Percentiles rank a stretch among this genome's conserved stretches.
These are phyloP conservation scores for Aspergillus uvarum DNA, from an alignment of 2,329 filamentous ascomycete species.

Conservation along the genomic window DNA sequence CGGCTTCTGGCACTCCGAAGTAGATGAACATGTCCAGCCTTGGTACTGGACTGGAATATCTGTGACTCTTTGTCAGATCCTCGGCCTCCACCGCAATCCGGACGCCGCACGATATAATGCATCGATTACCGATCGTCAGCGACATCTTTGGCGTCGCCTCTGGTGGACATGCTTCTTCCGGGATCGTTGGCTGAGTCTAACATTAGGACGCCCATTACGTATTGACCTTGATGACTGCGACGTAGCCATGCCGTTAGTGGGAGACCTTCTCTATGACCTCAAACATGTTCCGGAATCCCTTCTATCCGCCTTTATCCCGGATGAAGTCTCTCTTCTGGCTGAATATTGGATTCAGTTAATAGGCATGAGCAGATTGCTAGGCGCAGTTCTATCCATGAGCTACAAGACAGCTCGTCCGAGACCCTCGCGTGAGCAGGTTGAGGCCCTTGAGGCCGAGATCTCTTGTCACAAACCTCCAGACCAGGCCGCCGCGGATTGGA, in stretches of 20 bases:
- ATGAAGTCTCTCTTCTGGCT: conserved; percentile 22
- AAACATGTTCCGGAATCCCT: conserved; percentile 10
- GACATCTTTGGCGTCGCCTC: conserved; percentile 38
- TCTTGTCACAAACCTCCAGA: conserved; percentile 19
- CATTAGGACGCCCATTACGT: conserved; percentile 42
- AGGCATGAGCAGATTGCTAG: conserved; percentile 27
- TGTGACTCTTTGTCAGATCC: conserved; percentile 44
- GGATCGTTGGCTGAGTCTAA: conserved; percentile 44
- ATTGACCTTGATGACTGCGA: conserved; percentile 42
- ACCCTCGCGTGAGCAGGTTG: conserved; percentile 21
- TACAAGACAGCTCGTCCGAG: conserved; percentile 23
- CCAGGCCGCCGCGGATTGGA: conserved; percentile 13
- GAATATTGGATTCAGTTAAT: conserved; percentile 30
- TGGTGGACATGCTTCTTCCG: conserved; percentile 46
- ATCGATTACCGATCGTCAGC: conserved; percentile 23
- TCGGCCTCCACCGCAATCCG: conserved; percentile 43
- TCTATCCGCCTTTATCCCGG: conserved; percentile 19
- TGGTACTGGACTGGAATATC: conserved; percentile 52
- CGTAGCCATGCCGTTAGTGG: conserved; percentile 28
- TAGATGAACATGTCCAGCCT: conserved; percentile 43
- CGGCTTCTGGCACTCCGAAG: conserved; percentile 45
- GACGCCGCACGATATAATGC: conserved; percentile 17
- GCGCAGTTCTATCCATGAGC: conserved; percentile 25
- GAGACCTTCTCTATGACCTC: conserved; percentile 30
- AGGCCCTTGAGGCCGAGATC: conserved; percentile 24